Evolutionary conservation across 441 rosid species (phyloP).

Genomic region (Populus hybrid): DNA sequence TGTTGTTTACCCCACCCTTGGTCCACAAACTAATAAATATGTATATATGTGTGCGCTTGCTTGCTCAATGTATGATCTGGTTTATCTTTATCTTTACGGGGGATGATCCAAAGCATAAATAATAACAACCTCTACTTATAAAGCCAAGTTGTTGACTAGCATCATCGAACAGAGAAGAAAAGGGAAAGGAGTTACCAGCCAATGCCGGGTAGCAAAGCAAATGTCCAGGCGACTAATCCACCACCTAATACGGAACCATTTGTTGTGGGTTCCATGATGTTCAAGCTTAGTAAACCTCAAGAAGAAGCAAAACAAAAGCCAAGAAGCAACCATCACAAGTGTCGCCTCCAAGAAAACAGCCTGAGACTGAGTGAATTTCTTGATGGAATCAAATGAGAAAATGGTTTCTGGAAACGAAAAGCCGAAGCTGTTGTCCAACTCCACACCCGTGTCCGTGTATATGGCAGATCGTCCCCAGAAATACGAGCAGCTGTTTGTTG

Average conservation of each 20-base stretch:
- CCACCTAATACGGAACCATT: slow-evolving; percentile 87
- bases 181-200: slow-evolving; percentile 59
- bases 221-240: slow-evolving; percentile 89
- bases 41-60: too few relatives aligned
- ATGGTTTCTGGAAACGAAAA: slow-evolving; percentile 59
- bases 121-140: too few relatives aligned
- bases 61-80: too few relatives aligned
- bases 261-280: slow-evolving; percentile 40
- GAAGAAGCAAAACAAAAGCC: slow-evolving; percentile 69
- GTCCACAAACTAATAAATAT: too few relatives aligned
- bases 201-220: slow-evolving; percentile 93
- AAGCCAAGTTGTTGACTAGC: not conserved
- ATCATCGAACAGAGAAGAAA: too few relatives aligned
- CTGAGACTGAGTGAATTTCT: slow-evolving; percentile 84
- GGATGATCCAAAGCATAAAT: too few relatives aligned
- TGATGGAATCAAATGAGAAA: slow-evolving; percentile 70
- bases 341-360: slow-evolving; percentile 96
- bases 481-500: slow-evolving; percentile 40
- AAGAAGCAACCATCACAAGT: slow-evolving; percentile 57
- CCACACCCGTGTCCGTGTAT: slow-evolving; percentile 46
- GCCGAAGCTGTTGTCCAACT: slow-evolving; percentile 18
- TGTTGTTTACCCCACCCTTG: too few relatives aligned
- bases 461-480: slow-evolving; percentile 40
- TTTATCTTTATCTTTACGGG: too few relatives aligned
- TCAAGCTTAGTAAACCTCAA: slow-evolving; percentile 77